Evolutionary conservation across 768 basidiomycete genomes (phyloP).

Genomic region (Boletus speciosus): DNA sequence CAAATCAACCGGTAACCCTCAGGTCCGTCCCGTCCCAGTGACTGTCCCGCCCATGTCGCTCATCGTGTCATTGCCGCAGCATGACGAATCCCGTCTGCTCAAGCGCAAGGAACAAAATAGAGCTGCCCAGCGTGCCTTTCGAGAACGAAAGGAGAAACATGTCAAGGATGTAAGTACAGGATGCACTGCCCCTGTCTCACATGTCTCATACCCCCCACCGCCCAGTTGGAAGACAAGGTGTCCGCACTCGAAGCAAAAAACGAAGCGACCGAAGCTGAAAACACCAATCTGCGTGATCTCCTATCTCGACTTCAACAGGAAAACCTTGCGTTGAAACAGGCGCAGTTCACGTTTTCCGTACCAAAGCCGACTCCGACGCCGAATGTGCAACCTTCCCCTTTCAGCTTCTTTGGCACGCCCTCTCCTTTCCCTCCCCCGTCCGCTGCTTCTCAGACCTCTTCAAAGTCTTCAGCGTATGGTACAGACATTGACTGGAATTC

Average conservation of each 20-base stretch:
- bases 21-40: conserved; percentile 25
- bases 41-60: not conserved
- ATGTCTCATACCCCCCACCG: not conserved
- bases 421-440: conserved; percentile 22
- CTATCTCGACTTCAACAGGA: conserved; percentile 82
- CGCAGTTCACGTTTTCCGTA: conserved; percentile 80
- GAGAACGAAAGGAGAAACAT: conserved; percentile 96
- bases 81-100: conserved; percentile 72
- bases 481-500: conserved; percentile 58
- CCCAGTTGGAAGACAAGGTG: conserved; percentile 86
- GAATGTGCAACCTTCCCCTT: conserved; percentile 15
- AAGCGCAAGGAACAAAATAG: conserved; percentile 98
- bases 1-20: conserved; percentile 38
- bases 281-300: conserved; percentile 86
- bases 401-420: conserved; percentile 27
- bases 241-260: conserved; percentile 83
- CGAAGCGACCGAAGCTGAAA: conserved; percentile 67
- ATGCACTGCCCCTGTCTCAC: conserved; percentile 5
- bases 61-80: conserved; percentile 5
- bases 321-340: conserved; percentile 77
- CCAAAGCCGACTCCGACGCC: conserved; percentile 43
- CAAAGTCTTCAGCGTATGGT: conserved; percentile 19
- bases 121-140: conserved; percentile 94
- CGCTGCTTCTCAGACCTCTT: conserved; percentile 33
- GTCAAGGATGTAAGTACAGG: conserved; percentile 80